phyloP scores from a whole-genome alignment of 2,329 filamentous ascomycete genomes.

The Claviceps quebecensis region DNA sequence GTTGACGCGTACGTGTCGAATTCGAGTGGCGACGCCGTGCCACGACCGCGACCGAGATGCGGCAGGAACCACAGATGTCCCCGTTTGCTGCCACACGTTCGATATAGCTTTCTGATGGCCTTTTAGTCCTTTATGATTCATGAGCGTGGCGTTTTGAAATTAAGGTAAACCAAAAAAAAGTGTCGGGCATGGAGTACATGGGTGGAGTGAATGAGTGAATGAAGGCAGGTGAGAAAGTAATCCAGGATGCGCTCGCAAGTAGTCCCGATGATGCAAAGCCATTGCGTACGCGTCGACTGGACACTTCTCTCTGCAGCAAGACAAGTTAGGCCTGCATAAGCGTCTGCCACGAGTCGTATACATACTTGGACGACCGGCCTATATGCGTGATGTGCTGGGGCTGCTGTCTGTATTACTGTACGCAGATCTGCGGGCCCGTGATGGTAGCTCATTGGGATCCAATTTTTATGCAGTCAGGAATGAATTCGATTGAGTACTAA shows the following conservation, averaged over 20 bases:
- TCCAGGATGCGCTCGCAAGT: not conserved
- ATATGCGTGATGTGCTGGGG: not conserved
- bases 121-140: slow-evolving; percentile 17
- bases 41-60: not conserved
- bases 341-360: not conserved
- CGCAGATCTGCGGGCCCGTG: too few relatives aligned
- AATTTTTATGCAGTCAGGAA: too few relatives aligned
- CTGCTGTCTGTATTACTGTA: not conserved
- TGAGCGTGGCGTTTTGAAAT: slow-evolving; percentile 24
- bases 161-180: slow-evolving; percentile 10
- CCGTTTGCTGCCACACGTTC: not conserved
- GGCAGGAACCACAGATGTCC: not conserved
- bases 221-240: not conserved
- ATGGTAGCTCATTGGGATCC: too few relatives aligned
- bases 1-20: not conserved
- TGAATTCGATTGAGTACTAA: too few relatives aligned
- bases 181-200: slow-evolving; percentile 12
- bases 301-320: not conserved
- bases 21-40: not conserved
- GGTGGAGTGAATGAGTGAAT: slow-evolving; percentile 7
- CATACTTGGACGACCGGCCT: not conserved
- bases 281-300: too few relatives aligned
- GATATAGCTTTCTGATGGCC: slow-evolving; percentile 7
- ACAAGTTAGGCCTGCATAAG: not conserved
- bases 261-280: too few relatives aligned